Conservation (phyloP, 2,329 filamentous ascomycete genomes). For the Pseudocercospora crystallina region DNA sequence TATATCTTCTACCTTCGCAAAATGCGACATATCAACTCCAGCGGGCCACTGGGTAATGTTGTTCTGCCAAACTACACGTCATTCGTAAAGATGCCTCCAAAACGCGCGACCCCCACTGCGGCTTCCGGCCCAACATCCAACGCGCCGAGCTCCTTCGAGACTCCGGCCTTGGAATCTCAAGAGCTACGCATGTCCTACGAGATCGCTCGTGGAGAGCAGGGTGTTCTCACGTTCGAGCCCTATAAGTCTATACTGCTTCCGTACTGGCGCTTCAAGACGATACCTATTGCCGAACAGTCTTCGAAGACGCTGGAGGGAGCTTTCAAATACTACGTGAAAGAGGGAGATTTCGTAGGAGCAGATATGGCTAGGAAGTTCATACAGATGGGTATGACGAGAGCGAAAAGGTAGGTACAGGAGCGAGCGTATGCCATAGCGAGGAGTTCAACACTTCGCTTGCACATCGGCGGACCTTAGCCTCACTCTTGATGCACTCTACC, state of each 20-base stretch:
- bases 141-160: slow-evolving; percentile 18
- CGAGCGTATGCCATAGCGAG: background rate
- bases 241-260: slow-evolving; percentile 63
- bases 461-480: no score
- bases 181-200: slow-evolving; percentile 52
- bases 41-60: no score
- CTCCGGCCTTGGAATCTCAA: slow-evolving; percentile 30
- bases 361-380: slow-evolving; percentile 65
- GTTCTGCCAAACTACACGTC: no score
- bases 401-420: slow-evolving; percentile 35
- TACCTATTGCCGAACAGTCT: slow-evolving; percentile 52
- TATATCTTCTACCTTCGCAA: no score
- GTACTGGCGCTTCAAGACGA: slow-evolving; percentile 59
- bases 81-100: no score
- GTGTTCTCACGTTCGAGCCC: slow-evolving; percentile 62
- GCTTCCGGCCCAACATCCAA: no score
- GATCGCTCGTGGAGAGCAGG: slow-evolving; percentile 61
- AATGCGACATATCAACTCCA: no score
- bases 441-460: background rate
- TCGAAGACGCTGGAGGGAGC: slow-evolving; percentile 50
- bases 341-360: slow-evolving; percentile 61
- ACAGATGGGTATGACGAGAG: slow-evolving; percentile 65
- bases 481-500: no score
- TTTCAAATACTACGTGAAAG: slow-evolving; percentile 54
- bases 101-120: no score